A percentile compares a stretch with the other conserved stretches of the same genome.
Evolutionary conservation across 768 basidiomycete species (phyloP).

Genomic region (Chalciporus chontae): DNA sequence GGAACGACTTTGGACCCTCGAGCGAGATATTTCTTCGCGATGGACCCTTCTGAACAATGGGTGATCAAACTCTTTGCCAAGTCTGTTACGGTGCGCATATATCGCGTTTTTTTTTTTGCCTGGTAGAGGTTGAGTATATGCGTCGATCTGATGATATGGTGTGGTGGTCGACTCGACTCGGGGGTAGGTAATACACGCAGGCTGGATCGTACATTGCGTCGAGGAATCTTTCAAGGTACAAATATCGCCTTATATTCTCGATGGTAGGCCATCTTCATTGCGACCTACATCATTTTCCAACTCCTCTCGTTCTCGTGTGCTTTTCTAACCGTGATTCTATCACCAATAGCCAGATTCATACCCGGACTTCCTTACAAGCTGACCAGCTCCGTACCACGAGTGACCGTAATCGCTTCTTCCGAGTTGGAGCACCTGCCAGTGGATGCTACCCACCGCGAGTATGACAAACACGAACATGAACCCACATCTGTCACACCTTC

Average conservation of each 20-base stretch:
- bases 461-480: not conserved
- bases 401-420: constrained; percentile 1
- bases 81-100: constrained; percentile 27
- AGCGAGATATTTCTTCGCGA: constrained; percentile 31
- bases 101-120: not conserved
- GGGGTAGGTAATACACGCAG: constrained; percentile 28
- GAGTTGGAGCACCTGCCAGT: not conserved
- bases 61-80: constrained; percentile 23
- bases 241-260: constrained; percentile 28
- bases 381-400: not conserved
- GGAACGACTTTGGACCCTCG: constrained; percentile 8
- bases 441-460: not conserved
- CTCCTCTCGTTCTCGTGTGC: too few relatives aligned
- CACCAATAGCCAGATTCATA: constrained; percentile 16
- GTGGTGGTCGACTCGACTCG: not conserved
- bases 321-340: not conserved
- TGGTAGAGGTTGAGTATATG: constrained; percentile 6
- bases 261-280: constrained; percentile 22
- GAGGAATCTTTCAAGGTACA: constrained; percentile 23
- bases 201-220: constrained; percentile 30
- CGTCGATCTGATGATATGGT: not conserved
- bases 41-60: constrained; percentile 26
- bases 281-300: not conserved
- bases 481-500: not conserved
- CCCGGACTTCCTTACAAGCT: constrained; percentile 19